These are phyloP conservation scores for Kentomonas sorsogonicus DNA, from an alignment of 208 protist species.

Conservation along the genomic window DNA sequence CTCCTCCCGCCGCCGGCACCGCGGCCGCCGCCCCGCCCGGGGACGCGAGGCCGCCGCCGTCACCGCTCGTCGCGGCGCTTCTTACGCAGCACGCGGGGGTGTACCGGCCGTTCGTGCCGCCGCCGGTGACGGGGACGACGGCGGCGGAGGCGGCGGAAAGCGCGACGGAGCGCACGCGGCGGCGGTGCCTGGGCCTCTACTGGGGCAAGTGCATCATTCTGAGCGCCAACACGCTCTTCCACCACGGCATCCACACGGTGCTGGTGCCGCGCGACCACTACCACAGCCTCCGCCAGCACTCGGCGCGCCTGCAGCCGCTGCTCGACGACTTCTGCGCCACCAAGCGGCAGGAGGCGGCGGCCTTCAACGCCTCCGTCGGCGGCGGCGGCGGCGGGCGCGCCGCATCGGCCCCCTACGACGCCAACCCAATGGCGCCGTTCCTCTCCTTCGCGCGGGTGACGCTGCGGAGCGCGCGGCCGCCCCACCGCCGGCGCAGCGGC, in stretches of 20 bases:
- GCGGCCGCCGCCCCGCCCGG: neutral
- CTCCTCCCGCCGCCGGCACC: conserved; percentile 1
- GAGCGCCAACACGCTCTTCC: conserved; percentile 34
- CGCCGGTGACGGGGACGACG: conserved; percentile 30
- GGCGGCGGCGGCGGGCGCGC: conserved; percentile 10
- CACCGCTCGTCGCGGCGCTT: neutral
- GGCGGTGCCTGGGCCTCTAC: conserved; percentile 37
- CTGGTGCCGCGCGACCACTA: conserved; percentile 39
- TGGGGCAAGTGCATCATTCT: conserved; percentile 54
- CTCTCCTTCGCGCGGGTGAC: too few species aligned
- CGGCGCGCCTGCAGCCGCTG: conserved; percentile 22
- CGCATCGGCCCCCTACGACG: too few species aligned
- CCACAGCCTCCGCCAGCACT: conserved; percentile 22
- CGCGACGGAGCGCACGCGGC: conserved; percentile 29
- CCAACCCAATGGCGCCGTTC: too few species aligned
- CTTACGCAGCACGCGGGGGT: conserved; percentile 9
- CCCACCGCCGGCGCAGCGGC: too few species aligned
- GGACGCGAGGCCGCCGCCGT: neutral
- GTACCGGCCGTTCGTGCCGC: too few species aligned
- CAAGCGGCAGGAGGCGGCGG: conserved; percentile 9
- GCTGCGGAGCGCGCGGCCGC: too few species aligned
- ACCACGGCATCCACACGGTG: conserved; percentile 27
- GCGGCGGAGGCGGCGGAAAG: conserved; percentile 22
- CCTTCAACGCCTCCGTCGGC: conserved; percentile 8
- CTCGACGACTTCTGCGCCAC: conserved; percentile 17